Evolutionary conservation across 768 basidiomycete genomes (phyloP).

Genomic region (Suillus paluster): DNA sequence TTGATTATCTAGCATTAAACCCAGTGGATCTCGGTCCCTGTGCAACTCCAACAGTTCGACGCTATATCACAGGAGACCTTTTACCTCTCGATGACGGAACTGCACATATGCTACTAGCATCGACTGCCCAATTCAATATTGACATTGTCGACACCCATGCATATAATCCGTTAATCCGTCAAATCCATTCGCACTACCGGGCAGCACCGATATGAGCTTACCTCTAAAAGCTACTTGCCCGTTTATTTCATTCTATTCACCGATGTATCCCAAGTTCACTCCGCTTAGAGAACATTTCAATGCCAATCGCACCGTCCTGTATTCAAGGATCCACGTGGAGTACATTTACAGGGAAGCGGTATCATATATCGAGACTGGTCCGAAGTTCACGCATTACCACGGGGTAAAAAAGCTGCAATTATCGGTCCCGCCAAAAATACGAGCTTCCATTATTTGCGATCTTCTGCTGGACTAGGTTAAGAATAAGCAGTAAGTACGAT

Average conservation of each 20-base stretch:
- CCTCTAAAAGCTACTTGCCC: too few species aligned
- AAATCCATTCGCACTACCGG: too few species aligned
- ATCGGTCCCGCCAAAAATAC: background rate
- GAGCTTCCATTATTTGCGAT: background rate
- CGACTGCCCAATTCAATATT: too few species aligned
- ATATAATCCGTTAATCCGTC: too few species aligned
- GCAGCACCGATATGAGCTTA: too few species aligned
- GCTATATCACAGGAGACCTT: background rate
- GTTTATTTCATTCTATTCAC: too few species aligned
- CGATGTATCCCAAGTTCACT: background rate
- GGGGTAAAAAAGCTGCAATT: background rate
- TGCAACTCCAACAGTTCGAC: background rate
- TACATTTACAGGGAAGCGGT: background rate
- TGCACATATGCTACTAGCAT: too few species aligned
- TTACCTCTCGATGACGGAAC: background rate
- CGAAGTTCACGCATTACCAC: background rate
- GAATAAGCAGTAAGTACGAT: background rate
- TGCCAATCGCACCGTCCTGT: background rate
- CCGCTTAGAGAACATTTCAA: too few species aligned
- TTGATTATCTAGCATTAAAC: background rate
- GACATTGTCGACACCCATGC: too few species aligned
- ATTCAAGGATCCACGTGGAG: background rate
- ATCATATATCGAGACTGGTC: background rate
- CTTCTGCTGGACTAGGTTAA: background rate
- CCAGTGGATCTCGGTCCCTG: background rate